phyloP scores from a whole-genome alignment of 805 yeast species.

The Pichia manshurica region DNA sequence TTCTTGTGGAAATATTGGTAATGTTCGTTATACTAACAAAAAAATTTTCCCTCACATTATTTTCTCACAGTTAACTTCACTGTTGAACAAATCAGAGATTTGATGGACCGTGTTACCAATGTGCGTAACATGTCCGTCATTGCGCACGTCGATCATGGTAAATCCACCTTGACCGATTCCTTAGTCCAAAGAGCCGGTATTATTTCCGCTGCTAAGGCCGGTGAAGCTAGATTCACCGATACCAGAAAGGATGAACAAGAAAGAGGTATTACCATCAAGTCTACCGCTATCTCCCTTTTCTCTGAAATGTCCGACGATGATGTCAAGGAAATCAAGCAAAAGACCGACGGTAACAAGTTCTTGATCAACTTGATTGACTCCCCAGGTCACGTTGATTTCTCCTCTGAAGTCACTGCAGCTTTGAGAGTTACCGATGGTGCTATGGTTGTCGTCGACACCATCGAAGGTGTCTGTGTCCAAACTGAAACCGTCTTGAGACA shows the following conservation, averaged over 20 bases:
- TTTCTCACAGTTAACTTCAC: conserved; percentile 45
- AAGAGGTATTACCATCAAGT: conserved; percentile 99
- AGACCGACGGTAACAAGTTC: conserved; percentile 88
- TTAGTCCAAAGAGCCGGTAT: conserved; percentile 99
- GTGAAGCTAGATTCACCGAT: conserved; percentile 99
- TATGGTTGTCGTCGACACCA: conserved; percentile 97
- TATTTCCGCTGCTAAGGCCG: conserved; percentile 99
- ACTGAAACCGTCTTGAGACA: conserved; percentile 99
- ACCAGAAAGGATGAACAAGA: conserved; percentile 99
- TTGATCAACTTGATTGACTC: conserved; percentile 98
- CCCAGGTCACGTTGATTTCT: conserved; percentile 99
- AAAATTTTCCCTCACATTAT: no score
- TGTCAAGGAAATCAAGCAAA: conserved; percentile 84
- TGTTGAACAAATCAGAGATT: conserved; percentile 91
- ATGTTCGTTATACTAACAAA: no score
- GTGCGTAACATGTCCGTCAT: conserved; percentile 99
- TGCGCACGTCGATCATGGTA: conserved; percentile 99
- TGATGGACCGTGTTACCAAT: conserved; percentile 99
- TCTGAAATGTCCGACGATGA: conserved; percentile 84
- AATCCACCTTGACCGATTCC: conserved; percentile 98
- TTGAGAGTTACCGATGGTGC: conserved; percentile 99
- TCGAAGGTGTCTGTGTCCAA: conserved; percentile 99
- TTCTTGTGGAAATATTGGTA: no score
- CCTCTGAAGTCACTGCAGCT: conserved; percentile 99
- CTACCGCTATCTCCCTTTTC: conserved; percentile 95